Conservation (phyloP, 1,139 yeast genomes). For the Sugiyamaella novakii region DNA sequence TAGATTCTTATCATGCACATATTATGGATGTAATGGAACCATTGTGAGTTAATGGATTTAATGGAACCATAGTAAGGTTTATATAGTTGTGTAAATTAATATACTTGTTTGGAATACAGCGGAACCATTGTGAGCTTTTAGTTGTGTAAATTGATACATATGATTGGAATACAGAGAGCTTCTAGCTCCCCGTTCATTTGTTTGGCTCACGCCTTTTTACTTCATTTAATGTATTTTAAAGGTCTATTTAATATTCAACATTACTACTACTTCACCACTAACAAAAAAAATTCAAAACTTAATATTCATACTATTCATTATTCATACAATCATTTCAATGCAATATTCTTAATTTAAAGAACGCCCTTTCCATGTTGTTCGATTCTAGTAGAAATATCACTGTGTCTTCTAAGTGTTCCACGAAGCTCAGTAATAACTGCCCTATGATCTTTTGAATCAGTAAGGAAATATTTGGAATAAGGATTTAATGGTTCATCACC, state of each 20-base stretch:
- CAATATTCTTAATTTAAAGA: slow-evolving; percentile 21
- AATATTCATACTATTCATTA: slow-evolving; percentile 7
- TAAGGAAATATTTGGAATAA: slow-evolving; percentile 32
- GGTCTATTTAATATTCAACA: too few relatives aligned
- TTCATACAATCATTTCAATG: slow-evolving; percentile 10
- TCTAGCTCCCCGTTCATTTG: too few relatives aligned
- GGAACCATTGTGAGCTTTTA: too few relatives aligned
- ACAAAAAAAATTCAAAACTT: background rate
- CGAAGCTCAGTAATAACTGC: slow-evolving; percentile 32
- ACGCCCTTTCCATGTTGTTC: slow-evolving; percentile 41
- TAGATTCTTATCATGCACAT: slow-evolving; percentile 19
- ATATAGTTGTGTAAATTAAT: too few relatives aligned
- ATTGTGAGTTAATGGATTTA: too few relatives aligned
- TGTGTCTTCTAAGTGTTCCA: slow-evolving; percentile 35
- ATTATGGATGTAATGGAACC: slow-evolving; percentile 4
- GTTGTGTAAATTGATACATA: too few relatives aligned
- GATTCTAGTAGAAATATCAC: slow-evolving; percentile 33
- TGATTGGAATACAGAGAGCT: too few relatives aligned
- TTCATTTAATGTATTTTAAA: too few relatives aligned
- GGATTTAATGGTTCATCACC: slow-evolving; percentile 33
- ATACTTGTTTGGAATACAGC: too few relatives aligned
- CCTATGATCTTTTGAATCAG: slow-evolving; percentile 31
- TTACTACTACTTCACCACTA: background rate
- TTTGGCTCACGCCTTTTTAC: too few relatives aligned
- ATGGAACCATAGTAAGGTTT: too few relatives aligned